These are phyloP conservation scores for Erodium moschatum DNA, from an alignment of 441 rosid genomes.

Conservation along the genomic window DNA sequence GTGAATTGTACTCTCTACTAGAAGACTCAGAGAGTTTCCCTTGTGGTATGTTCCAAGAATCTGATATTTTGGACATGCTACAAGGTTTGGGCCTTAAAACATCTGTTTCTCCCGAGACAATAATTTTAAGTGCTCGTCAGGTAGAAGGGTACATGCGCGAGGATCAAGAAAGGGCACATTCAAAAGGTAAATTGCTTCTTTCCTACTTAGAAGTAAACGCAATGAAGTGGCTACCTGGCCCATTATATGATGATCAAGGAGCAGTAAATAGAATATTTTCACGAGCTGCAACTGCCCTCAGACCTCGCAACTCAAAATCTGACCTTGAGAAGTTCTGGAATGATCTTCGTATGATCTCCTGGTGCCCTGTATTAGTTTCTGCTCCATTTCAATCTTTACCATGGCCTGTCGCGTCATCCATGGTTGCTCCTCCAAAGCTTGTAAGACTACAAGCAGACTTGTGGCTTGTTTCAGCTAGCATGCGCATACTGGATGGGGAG, in stretches of 20 bases:
- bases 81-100: constrained; percentile 83
- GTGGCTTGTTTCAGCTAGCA: constrained; percentile 97
- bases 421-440: constrained; percentile 93
- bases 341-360: constrained; percentile 77
- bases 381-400: constrained; percentile 81
- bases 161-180: constrained; percentile 67
- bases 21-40: constrained; percentile 86
- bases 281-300: constrained; percentile 82
- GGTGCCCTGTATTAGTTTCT: constrained; percentile 94
- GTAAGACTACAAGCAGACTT: constrained; percentile 73
- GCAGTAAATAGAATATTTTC: constrained; percentile 65
- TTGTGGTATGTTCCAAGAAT: constrained; percentile 52
- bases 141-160: constrained; percentile 61
- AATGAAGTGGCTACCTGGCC: constrained; percentile 76
- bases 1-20: constrained; percentile 75
- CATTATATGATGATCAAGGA: constrained; percentile 55
- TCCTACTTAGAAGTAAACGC: constrained; percentile 90
- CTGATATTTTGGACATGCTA: constrained; percentile 72
- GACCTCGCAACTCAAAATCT: constrained; percentile 64
- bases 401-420: constrained; percentile 83
- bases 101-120: constrained; percentile 71
- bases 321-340: constrained; percentile 85
- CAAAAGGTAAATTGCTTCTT: constrained; percentile 75
- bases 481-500: constrained; percentile 93
- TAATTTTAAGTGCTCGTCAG: constrained; percentile 76